Evolutionary conservation across 2,329 filamentous ascomycete genomes (phyloP).

Genomic region (Penicillium verrucosum): DNA sequence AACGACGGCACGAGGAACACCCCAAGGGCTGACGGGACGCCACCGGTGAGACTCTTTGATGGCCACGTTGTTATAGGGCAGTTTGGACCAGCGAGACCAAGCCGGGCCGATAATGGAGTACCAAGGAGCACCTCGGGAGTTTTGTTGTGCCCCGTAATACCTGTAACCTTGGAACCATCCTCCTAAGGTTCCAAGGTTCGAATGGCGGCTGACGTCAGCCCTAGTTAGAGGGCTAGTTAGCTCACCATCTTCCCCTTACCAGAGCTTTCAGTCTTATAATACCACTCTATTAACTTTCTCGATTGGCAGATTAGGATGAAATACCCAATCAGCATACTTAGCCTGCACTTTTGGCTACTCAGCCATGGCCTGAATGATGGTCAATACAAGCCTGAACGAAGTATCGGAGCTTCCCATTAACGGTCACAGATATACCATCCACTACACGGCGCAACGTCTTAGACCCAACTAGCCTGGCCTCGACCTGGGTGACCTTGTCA

Average conservation of each 20-base stretch:
- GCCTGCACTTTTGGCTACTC: neutral
- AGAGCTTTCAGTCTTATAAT: too few species aligned
- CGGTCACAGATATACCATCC: too few species aligned
- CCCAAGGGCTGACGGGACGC: neutral
- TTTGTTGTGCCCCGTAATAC: neutral
- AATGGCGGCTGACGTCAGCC: too few species aligned
- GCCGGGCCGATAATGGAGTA: neutral
- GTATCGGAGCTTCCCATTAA: neutral
- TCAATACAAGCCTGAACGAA: neutral
- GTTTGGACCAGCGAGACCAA: neutral
- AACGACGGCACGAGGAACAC: neutral
- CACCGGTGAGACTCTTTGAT: constrained; percentile 1
- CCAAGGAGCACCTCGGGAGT: neutral
- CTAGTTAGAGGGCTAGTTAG: too few species aligned
- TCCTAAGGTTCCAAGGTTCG: too few species aligned
- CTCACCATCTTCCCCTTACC: too few species aligned
- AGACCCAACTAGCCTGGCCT: too few species aligned
- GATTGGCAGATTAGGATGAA: neutral
- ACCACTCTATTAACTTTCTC: neutral
- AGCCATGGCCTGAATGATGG: constrained; percentile 2
- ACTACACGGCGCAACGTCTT: too few species aligned
- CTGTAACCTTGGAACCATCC: too few species aligned
- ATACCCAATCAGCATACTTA: neutral
- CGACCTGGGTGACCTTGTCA: too few species aligned
- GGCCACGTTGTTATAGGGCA: neutral